Base-by-base conservation (phyloP, 1,284 basidiomycete species). In the Ceratobasidium sp. region DNA sequence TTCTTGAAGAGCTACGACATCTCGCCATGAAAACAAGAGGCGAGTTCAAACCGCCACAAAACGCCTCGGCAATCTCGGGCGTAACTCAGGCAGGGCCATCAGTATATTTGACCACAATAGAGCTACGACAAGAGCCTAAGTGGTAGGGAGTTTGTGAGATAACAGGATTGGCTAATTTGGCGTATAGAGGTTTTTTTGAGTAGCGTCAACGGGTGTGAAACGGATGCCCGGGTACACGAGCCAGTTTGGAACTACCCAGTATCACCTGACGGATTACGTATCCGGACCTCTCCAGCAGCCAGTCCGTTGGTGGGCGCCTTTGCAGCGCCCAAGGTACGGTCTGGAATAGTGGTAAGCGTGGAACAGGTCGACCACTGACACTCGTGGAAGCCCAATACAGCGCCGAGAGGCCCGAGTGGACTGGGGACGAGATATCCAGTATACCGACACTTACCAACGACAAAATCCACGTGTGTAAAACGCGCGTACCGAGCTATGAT, bases 381-480 rank as follows among this genome's bases (percentile, higher is more conserved):
- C 15, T 17, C 4, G 57, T 51, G 56, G 68, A 57, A 29, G 43
- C 37, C 37, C 29, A 17, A 9, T 7, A 22, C 34, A 59, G 37
- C 56, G n/a, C 70, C 70, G 70, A 73, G 70, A 73, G 70, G 44
- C 59, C 59, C 70, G 70, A 32, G 37, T 62, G 59, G 46, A 44
- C 43, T 43, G 64, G 34, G 29, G 51, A 46, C 54, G n/a, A 62
- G 43, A 52, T 54, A 59, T 61, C 56, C 32, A 71, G 54, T 22
- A 52, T 25, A 73, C 59, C 70, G 40, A 73, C 44, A 46, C 59
- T 73, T 40, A n/a, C 46, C 44, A 37, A 64, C 32, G 70, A 64
- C 8, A 44, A 59, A 73, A 73, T 73, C 70, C 70, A 73, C 70
- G 70, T 64, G 70, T 73, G 54, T 40, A 37, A 59, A 46, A 71